Evolutionary conservation across 192 early-diverging fungal species (phyloP).

Genomic region (Physocladia obscura): DNA sequence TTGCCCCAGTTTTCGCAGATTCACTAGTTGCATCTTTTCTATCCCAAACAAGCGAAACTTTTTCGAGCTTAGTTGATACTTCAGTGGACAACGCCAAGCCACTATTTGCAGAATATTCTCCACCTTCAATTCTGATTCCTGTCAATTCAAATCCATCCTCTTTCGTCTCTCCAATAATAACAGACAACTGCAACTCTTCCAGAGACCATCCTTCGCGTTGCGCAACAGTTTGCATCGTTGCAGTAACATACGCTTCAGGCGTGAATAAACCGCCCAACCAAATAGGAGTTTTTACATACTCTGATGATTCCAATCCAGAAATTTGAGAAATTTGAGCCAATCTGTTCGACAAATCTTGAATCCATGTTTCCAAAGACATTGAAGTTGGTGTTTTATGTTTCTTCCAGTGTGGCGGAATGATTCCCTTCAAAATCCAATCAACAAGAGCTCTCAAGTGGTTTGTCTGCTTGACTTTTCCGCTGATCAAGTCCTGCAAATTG

Average conservation of each 20-base stretch:
- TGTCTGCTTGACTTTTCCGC: slow-evolving; percentile 80
- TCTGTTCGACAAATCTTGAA: slow-evolving; percentile 71
- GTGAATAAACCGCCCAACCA: slow-evolving; percentile 86
- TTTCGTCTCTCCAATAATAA: not conserved
- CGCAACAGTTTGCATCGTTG: slow-evolving; percentile 82
- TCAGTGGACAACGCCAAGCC: slow-evolving; percentile 34
- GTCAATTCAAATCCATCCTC: slow-evolving; percentile 31
- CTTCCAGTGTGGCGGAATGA: slow-evolving; percentile 72
- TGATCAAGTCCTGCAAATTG: slow-evolving; percentile 65
- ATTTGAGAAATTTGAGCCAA: slow-evolving; percentile 64
- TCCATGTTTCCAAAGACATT: slow-evolving; percentile 65
- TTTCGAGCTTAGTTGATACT: slow-evolving; percentile 15
- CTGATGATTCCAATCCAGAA: slow-evolving; percentile 13
- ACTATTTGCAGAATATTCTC: slow-evolving; percentile 23
- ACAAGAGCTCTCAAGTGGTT: slow-evolving; percentile 79
- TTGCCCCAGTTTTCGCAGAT: not conserved
- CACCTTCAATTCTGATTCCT: slow-evolving; percentile 47
- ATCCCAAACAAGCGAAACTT: slow-evolving; percentile 32
- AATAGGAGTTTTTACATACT: slow-evolving; percentile 35
- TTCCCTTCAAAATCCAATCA: slow-evolving; percentile 63
- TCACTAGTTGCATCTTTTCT: not conserved
- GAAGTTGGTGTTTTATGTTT: slow-evolving; percentile 62
- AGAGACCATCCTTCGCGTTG: slow-evolving; percentile 73
- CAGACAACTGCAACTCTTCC: slow-evolving; percentile 70
- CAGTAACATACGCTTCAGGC: slow-evolving; percentile 89